phyloP scores from a whole-genome alignment of 2,329 filamentous ascomycete species.

The Corynespora cassiicola region DNA sequence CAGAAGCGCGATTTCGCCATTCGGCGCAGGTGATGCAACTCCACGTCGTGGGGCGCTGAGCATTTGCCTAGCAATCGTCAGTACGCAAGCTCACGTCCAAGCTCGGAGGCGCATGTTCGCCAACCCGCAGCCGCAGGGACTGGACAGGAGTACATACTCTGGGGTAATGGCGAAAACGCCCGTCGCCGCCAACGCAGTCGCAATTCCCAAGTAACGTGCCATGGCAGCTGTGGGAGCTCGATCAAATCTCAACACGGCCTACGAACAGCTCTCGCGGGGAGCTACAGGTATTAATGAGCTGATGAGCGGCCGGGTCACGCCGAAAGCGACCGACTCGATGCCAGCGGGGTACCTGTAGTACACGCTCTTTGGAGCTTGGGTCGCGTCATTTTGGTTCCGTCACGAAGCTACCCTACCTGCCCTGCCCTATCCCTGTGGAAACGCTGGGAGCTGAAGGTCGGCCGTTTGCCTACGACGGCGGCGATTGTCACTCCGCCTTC shows the following conservation, averaged over 20 bases:
- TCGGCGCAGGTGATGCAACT: slow-evolving; percentile 69
- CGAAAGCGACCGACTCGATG: too few relatives aligned
- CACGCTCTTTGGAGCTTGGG: background rate
- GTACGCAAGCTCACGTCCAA: slow-evolving; percentile 6
- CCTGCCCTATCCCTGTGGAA: slow-evolving; percentile 1
- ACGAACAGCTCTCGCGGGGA: slow-evolving; percentile 19
- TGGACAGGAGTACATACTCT: slow-evolving; percentile 30
- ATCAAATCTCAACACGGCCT: slow-evolving; percentile 32
- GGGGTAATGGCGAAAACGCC: slow-evolving; percentile 42
- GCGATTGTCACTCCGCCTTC: slow-evolving; percentile 4
- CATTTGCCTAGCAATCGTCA: slow-evolving; percentile 46
- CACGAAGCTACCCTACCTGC: slow-evolving; percentile 3
- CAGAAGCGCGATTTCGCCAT: slow-evolving; percentile 70
- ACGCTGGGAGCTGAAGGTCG: too few relatives aligned
- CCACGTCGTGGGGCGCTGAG: slow-evolving; percentile 77
- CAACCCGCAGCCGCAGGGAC: too few relatives aligned
- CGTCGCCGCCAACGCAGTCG: slow-evolving; percentile 40
- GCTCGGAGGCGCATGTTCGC: too few relatives aligned
- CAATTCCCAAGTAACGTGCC: slow-evolving; percentile 41
- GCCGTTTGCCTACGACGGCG: background rate
- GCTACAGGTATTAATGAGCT: slow-evolving; percentile 1
- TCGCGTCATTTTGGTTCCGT: slow-evolving; percentile 6
- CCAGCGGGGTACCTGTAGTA: slow-evolving; percentile 10
- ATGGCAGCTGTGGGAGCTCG: slow-evolving; percentile 34
- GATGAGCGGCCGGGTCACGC: background rate